Evolutionary conservation across 495 filamentous ascomycete genomes (phyloP).

Genomic region (Penicillium atrosanguineum): DNA sequence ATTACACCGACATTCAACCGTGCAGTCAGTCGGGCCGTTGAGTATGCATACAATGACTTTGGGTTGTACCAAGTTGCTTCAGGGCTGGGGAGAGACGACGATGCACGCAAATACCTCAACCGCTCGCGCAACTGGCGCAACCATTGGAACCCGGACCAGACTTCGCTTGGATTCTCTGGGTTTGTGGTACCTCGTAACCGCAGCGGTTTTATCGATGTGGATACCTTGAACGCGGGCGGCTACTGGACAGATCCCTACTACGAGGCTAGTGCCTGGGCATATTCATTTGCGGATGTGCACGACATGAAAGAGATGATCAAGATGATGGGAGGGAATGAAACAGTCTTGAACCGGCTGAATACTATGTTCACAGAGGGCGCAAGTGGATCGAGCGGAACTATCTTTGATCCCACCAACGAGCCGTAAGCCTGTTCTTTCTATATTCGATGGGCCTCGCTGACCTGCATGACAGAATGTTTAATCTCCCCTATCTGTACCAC

Average conservation of each 20-base stretch:
- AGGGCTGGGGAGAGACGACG: conserved; percentile 51
- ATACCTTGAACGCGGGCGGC: conserved; percentile 51
- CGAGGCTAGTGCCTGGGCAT: conserved; percentile 65
- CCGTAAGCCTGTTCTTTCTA: not conserved
- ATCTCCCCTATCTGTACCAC: conserved; percentile 69
- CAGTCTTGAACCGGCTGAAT: conserved; percentile 32
- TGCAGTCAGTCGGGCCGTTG: conserved; percentile 63
- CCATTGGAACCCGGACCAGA: conserved; percentile 62
- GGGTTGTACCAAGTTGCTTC: conserved; percentile 49
- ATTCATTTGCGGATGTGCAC: conserved; percentile 67
- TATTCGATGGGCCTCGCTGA: not conserved
- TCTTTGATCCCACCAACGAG: not conserved
- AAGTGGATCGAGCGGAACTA: conserved; percentile 51
- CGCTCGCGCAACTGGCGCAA: conserved; percentile 70
- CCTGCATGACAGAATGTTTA: conserved; percentile 48
- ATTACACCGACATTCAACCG: conserved; percentile 62
- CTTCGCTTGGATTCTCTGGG: conserved; percentile 55
- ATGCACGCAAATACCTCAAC: conserved; percentile 59
- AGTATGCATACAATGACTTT: conserved; percentile 72
- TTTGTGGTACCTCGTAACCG: conserved; percentile 61
- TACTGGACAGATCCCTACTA: conserved; percentile 67
- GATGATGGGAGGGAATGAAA: conserved; percentile 51
- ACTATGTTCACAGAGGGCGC: conserved; percentile 49
- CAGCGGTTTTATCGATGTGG: conserved; percentile 56
- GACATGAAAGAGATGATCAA: conserved; percentile 61